A percentile compares a stretch with the other conserved stretches of the same genome.
These are phyloP conservation scores for Malassezia globosa DNA, from an alignment of 1,284 basidiomycete species.

Conservation along the genomic window DNA sequence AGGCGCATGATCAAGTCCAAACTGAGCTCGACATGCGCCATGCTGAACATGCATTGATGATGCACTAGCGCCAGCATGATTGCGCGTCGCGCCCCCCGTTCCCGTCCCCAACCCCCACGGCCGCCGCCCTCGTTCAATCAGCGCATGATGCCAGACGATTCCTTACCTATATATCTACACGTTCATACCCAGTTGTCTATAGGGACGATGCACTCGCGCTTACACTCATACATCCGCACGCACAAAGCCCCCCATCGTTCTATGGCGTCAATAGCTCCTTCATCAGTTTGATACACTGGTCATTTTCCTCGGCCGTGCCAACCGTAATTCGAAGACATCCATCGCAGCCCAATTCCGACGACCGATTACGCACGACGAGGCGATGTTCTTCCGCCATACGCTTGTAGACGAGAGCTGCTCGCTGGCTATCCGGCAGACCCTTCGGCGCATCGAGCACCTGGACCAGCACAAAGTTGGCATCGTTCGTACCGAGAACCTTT, in stretches of 20 bases:
- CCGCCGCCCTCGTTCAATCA: no score
- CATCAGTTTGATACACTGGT: constrained; percentile 33
- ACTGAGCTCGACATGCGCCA: constrained; percentile 42
- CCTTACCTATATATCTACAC: no score
- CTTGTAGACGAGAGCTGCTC: constrained; percentile 66
- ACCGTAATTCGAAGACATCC: constrained; percentile 84
- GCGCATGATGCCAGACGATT: no score
- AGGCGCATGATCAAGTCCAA: constrained; percentile 30
- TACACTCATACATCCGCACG: no score
- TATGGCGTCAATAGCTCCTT: constrained; percentile 21
- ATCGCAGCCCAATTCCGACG: constrained; percentile 71
- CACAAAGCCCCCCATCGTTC: no score
- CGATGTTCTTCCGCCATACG: constrained; percentile 69
- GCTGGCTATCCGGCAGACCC: constrained; percentile 57
- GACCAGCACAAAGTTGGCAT: constrained; percentile 84
- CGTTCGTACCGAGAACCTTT: constrained; percentile 62
- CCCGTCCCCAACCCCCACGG: no score
- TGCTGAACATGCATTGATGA: constrained; percentile 26
- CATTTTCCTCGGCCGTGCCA: constrained; percentile 65
- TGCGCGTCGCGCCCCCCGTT: no score
- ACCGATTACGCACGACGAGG: constrained; percentile 82
- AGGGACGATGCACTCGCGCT: no score
- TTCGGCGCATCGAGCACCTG: constrained; percentile 57
- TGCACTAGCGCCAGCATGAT: no score
- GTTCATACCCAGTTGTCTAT: no score